phyloP scores from a whole-genome alignment of 352 stramenopile species.

The Phytophthora sp. region DNA sequence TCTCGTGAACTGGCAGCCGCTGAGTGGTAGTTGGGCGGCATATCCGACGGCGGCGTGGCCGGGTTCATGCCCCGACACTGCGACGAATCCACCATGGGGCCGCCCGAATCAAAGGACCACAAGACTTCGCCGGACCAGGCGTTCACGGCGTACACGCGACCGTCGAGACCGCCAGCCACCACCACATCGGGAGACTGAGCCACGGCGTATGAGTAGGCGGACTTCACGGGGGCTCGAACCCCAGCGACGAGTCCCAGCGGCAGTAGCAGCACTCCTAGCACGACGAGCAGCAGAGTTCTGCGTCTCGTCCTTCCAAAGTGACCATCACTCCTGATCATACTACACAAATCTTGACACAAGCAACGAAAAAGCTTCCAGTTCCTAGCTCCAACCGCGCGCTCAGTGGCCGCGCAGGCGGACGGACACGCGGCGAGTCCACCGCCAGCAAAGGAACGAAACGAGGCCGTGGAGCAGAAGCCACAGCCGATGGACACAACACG shows the following conservation, averaged over 20 bases:
- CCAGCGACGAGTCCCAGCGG: not conserved
- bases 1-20: not conserved
- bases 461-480: conserved; percentile 20
- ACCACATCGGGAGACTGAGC: conserved; percentile 53
- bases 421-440: conserved; percentile 26
- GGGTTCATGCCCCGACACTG: conserved; percentile 35
- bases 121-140: conserved; percentile 82
- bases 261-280: conserved; percentile 5
- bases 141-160: conserved; percentile 76
- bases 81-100: conserved; percentile 80
- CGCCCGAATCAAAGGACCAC: conserved; percentile 85
- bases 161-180: conserved; percentile 75
- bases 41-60: conserved; percentile 10
- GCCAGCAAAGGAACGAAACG: conserved; percentile 18
- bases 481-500: conserved; percentile 23
- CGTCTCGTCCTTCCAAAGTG: conserved; percentile 10
- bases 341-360: conserved; percentile 18
- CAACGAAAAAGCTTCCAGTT: conserved; percentile 1
- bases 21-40: conserved; percentile 24
- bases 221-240: not conserved
- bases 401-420: conserved; percentile 21
- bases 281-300: conserved; percentile 12
- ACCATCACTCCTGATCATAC: conserved; percentile 26
- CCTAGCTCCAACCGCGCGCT: conserved; percentile 9
- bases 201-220: conserved; percentile 28